Base-by-base conservation (phyloP, 805 yeast species). In the Ogataea wickerhamii region DNA sequence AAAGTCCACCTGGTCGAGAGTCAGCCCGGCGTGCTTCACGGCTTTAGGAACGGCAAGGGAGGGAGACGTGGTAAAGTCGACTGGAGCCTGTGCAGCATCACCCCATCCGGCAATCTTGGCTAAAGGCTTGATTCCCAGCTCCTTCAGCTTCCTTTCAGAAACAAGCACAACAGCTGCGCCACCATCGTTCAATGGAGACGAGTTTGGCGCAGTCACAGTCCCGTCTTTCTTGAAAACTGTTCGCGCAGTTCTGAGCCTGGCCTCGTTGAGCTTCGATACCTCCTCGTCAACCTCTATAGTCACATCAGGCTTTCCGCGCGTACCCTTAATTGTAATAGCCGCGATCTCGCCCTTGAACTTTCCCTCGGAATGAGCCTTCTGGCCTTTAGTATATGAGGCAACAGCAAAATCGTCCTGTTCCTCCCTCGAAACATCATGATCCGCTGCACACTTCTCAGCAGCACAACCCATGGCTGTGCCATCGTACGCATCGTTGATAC, bases 151-250 rank as follows among this genome's bases (percentile, higher is more conserved):
- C 47, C 69, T 69, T 60, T 78, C 97, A 42, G 95, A 84, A 36
- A 87, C 93, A 51, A 93, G 74, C 31, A 93, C 71, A 26, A 93
- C 78, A 34, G 98, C 98, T 39, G 98, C 96, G 62, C 87, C 98
- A 67, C 99, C 99, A 65, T 93, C 99, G 65, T 91, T 93, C 56
- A 93, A 73, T 58, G 94, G 87, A 20, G 97, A 87, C 20, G 98
- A 95, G 63, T 93, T 94, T 53, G 97, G 94, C 18, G 96, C 98
- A 27, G 98, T 91, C 45, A 93, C 91, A 28, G 97, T 86, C 61
- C 98, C 98, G 58, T 88, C 96, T 67, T 77, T 80, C 68, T 86
- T 84, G 81, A 93, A 93, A 26, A 87, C 98, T 37, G 98, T 80
- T 71, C 98, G 84, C 21, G 98, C 96, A 41, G 82, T 36, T 60